phyloP scores from a whole-genome alignment of 441 rosid species.

The Oxalis stricta region DNA sequence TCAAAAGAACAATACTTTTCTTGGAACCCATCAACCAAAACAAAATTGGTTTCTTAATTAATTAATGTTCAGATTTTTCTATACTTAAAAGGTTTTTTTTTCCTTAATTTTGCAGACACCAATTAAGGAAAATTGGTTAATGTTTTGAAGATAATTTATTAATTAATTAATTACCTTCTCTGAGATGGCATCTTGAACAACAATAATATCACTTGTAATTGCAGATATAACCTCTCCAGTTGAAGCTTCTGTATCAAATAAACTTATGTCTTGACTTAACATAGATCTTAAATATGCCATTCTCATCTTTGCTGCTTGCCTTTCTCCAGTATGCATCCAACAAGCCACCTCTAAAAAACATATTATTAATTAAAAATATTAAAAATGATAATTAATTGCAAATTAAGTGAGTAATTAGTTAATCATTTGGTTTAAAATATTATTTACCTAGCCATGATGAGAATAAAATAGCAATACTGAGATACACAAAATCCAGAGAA shows the following conservation, averaged over 20 bases:
- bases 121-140: too few relatives aligned
- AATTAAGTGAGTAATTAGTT: neutral
- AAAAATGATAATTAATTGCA: too few relatives aligned
- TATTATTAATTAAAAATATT: neutral
- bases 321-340: conserved; percentile 93
- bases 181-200: conserved; percentile 90
- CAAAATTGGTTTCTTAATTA: too few relatives aligned
- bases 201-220: conserved; percentile 68
- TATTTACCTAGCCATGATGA: conserved; percentile 83
- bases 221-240: conserved; percentile 87
- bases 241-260: conserved; percentile 82
- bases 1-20: too few relatives aligned
- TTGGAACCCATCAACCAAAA: neutral
- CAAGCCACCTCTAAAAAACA: conserved; percentile 65
- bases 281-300: conserved; percentile 72
- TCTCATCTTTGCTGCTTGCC: conserved; percentile 90
- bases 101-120: too few relatives aligned
- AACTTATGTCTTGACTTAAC: conserved; percentile 79
- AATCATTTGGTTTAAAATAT: neutral
- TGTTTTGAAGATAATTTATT: neutral
- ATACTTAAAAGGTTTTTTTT: too few relatives aligned
- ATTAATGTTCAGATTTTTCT: too few relatives aligned
- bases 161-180: conserved; percentile 45
- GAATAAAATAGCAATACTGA: conserved; percentile 70
- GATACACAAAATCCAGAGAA: conserved; percentile 84